Base-by-base conservation (phyloP, 2,329 filamentous ascomycete species). In the Cordyceps militaris region DNA sequence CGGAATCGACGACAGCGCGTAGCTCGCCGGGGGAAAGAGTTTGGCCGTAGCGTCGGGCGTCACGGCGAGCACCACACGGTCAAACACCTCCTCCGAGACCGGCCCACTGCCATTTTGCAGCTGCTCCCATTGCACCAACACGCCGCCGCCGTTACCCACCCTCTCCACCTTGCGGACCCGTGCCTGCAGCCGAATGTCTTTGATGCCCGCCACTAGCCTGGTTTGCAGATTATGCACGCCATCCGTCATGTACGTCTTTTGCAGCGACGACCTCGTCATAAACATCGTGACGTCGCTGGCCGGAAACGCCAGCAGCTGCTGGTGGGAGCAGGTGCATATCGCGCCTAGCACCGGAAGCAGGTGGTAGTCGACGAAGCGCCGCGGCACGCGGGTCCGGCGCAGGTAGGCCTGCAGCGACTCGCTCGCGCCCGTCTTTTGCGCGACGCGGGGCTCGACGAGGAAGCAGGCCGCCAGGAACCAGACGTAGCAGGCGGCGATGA, bases 391-490 rank as follows among this genome's bases (percentile, higher is more conserved):
- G 4, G 79, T 79, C n/a, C 81, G 71, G n/a, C 66, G 57, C 6
- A 80, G 63, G 60, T 84, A 85, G 36, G 76, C 67, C 16, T 66
- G 72, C 0, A 84, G 61, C 0, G 78, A 73, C 61, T 84, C 81
- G 21, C 54, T 30, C 16, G 21, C 28, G 40, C 34, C 13, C 34
- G n/a, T 42, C 26, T 19, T 47, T 2, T 16, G 11, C 19, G 48
- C 26, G 2, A 53, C 52, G 9, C 61, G 32, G 0, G 79, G 77
- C 4, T 65, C 63, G 26, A 82, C 60, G 16, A 75, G 67, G 62
- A 81, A 79, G 63, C 78, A 82, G 32, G 76, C 80, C 3, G 76
- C 30, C 0, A 75, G 75, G 66, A 82, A 83, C 77, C 79, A 84
- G 28, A 73, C 62, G 60, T 84, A 79, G 61, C 77, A 81, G 0